Percentiles rank a stretch among this genome's conserved stretches.
Evolutionary conservation across 345 rosid species (phyloP).

Genomic region (Syzygium aqueum): DNA sequence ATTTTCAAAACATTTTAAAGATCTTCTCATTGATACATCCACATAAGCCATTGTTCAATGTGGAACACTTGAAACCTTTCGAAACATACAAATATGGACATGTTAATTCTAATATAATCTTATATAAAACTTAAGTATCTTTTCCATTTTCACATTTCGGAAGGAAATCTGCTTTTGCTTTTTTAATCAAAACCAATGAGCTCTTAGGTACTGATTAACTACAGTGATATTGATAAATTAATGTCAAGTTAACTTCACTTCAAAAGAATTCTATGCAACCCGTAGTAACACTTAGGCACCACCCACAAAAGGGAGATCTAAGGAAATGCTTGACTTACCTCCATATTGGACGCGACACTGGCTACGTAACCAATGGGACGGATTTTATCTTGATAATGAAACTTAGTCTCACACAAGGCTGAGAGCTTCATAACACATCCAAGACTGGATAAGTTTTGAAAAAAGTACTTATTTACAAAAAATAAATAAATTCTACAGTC

Average conservation of each 20-base stretch:
- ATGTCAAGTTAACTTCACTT: not conserved
- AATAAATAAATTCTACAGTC: not conserved
- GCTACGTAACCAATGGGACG: slow-evolving; percentile 55
- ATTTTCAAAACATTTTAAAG: not conserved
- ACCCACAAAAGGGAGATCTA: not conserved
- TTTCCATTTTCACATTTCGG: not conserved
- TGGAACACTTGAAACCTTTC: not conserved
- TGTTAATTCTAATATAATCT: not conserved
- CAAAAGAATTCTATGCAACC: not conserved
- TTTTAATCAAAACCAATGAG: not conserved
- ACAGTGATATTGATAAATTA: not conserved
- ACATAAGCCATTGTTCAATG: not conserved
- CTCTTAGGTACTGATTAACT: not conserved
- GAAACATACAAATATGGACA: not conserved
- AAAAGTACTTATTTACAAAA: not conserved
- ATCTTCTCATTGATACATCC: not conserved
- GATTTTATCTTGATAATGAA: slow-evolving; percentile 79
- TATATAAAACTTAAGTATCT: not conserved
- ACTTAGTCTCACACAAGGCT: slow-evolving; percentile 68
- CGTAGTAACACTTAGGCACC: not conserved
- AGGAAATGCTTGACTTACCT: slow-evolving; percentile 26
- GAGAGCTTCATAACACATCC: slow-evolving; percentile 59
- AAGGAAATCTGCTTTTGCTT: not conserved
- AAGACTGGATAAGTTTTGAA: slow-evolving; percentile 8
- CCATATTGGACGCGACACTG: slow-evolving; percentile 47